Evolutionary conservation across 805 yeast species (phyloP), one percentile per base, ranked within the genome.

Genomic region (Lipomyces spencermartinsiae): DNA sequence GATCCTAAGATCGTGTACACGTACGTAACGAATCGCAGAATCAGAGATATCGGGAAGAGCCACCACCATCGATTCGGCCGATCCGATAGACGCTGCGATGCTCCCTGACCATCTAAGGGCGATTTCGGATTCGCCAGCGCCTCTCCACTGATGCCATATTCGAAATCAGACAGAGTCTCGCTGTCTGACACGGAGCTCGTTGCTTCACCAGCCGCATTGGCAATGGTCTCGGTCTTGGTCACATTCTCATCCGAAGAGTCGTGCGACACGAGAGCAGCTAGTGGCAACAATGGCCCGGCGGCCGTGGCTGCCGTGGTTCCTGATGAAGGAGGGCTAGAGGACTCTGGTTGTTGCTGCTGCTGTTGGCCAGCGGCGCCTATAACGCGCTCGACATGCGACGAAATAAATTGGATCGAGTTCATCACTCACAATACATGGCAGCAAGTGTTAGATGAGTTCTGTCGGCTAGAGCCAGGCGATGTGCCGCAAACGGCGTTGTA

Each of bases 321-420:
- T 16, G 56, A 53, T 25, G 56, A 10, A 53, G 56, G 16, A 5
- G 12, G 34, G 34, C 34, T 14, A 31, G 56, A 9, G 4, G 34
- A 53, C 46, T 14, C 37, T 25, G 19, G 37, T 9, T 25, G 65
- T 31, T 58, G 64, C 43, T 58, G 68, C 51, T 51, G 66, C 29
- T 16, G 22, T 56, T 22, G 35, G 58, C 37, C 34, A 33, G 61
- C 56, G 46, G 64, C 61, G 59, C 69, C 62, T 39, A 70, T 64
- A 53, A 69, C 71, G 54, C 71, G 68, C 65, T 70, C 73, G 55
- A 70, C 73, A 43, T 58, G 72, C 39, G 73, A 62, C 22, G 73
- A 68, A n/a, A 70, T 61, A 59, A 54, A 68, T 56, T 68, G 72
- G 43, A 70, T 58, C 33, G 73, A 70, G 69, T 70, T 70, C 73